phyloP scores from a whole-genome alignment of 495 filamentous ascomycete species.

The Aspergillus indologenus region DNA sequence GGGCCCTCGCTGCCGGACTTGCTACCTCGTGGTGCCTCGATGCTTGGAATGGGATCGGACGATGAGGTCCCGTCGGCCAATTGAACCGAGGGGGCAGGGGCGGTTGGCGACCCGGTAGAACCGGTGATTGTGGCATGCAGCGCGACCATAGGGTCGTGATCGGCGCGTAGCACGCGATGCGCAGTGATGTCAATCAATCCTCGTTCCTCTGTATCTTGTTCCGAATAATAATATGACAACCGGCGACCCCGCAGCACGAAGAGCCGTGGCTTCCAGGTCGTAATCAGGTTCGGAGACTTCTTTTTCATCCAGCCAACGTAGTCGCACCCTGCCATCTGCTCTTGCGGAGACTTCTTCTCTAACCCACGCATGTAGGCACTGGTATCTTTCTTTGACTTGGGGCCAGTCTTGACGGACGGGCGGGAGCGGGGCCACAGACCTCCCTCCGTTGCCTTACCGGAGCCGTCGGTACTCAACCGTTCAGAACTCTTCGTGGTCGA shows the following conservation, averaged over 20 bases:
- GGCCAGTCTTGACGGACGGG: slow-evolving; percentile 29
- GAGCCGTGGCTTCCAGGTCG: slow-evolving; percentile 92
- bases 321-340: slow-evolving; percentile 84
- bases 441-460: slow-evolving; percentile 61
- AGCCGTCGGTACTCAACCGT: slow-evolving; percentile 61
- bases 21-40: slow-evolving; percentile 25
- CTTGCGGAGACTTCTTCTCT: slow-evolving; percentile 73
- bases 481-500: slow-evolving; percentile 80
- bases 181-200: slow-evolving; percentile 96
- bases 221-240: slow-evolving; percentile 94
- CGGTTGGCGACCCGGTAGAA: slow-evolving; percentile 70
- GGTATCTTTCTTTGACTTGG: slow-evolving; percentile 87
- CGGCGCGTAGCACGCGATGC: slow-evolving; percentile 92
- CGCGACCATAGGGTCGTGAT: slow-evolving; percentile 83
- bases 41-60: slow-evolving; percentile 24
- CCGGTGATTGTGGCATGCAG: slow-evolving; percentile 91
- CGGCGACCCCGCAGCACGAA: slow-evolving; percentile 90
- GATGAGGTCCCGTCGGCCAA: slow-evolving; percentile 45
- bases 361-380: slow-evolving; percentile 89
- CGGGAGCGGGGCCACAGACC: slow-evolving; percentile 44
- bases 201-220: slow-evolving; percentile 85
- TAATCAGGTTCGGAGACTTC: slow-evolving; percentile 89
- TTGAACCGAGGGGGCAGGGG: slow-evolving; percentile 56
- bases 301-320: slow-evolving; percentile 99
- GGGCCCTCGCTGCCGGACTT: slow-evolving; percentile 50